These are phyloP conservation scores for Ophiocordyceps polyrhachis-furcata DNA, from an alignment of 2,329 filamentous ascomycete species.

Conservation along the genomic window DNA sequence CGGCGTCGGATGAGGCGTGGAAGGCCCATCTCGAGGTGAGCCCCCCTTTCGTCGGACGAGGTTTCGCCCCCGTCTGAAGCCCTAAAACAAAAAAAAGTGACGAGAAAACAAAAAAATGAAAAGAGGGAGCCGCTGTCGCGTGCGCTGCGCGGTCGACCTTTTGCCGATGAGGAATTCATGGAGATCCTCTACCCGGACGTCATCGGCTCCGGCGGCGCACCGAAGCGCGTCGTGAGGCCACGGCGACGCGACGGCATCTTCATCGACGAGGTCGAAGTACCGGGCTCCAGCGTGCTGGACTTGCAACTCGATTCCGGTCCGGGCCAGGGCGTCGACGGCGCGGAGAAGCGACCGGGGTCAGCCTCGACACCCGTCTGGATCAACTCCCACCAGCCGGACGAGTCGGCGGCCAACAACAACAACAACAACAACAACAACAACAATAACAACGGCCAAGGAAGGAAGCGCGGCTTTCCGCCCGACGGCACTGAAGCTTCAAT, in stretches of 20 bases:
- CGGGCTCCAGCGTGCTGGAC: constrained; percentile 27
- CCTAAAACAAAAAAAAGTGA: too few relatives aligned
- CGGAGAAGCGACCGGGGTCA: constrained; percentile 10
- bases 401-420: constrained; percentile 22
- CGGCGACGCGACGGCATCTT: constrained; percentile 28
- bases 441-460: constrained; percentile 15
- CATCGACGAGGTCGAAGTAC: constrained; percentile 27
- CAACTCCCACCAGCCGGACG: constrained; percentile 22
- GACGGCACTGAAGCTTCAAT: constrained; percentile 4
- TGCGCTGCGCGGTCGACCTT: constrained; percentile 35
- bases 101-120: constrained; percentile 1
- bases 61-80: constrained; percentile 2
- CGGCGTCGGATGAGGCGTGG: constrained; percentile 38
- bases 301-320: constrained; percentile 18
- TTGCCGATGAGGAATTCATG: constrained; percentile 42
- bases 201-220: constrained; percentile 38
- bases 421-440: too few relatives aligned
- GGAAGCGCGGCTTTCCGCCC: constrained; percentile 21
- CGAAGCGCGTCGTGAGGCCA: constrained; percentile 39
- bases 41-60: constrained; percentile 2
- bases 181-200: constrained; percentile 42
- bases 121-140: constrained; percentile 40
- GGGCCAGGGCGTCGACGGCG: constrained; percentile 8
- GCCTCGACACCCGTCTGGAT: constrained; percentile 20
- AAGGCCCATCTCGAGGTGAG: constrained; percentile 36